Evolutionary conservation across 140 eudicot genomes (phyloP).

Genomic region (Artemisia princeps): DNA sequence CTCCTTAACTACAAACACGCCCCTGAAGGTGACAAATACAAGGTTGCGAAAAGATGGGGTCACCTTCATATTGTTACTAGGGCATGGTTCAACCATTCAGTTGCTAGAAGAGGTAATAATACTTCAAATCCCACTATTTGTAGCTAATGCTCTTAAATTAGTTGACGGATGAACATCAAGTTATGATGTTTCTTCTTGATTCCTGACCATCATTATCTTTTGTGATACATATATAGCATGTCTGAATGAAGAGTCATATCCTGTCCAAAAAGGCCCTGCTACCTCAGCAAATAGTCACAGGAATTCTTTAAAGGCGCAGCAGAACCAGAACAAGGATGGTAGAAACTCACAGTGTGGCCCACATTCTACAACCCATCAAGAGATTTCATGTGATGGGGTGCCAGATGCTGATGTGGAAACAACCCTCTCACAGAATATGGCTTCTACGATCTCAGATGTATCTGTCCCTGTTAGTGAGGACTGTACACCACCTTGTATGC

Average conservation of each 20-base stretch:
- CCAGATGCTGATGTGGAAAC: slow-evolving; percentile 56
- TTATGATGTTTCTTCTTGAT: background rate
- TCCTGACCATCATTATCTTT: slow-evolving; percentile 22
- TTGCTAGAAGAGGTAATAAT: slow-evolving; percentile 76
- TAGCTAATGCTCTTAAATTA: background rate
- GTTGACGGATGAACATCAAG: background rate
- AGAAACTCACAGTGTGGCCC: slow-evolving; percentile 35
- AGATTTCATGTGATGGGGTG: slow-evolving; percentile 35
- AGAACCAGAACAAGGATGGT: slow-evolving; percentile 33
- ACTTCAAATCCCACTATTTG: background rate
- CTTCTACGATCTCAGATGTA: slow-evolving; percentile 39
- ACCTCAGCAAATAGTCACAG: slow-evolving; percentile 36
- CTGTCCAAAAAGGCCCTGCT: slow-evolving; percentile 42
- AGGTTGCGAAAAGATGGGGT: slow-evolving; percentile 90
- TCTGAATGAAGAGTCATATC: slow-evolving; percentile 76
- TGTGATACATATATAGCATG: slow-evolving; percentile 46
- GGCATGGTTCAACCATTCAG: slow-evolving; percentile 79
- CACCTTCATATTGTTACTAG: slow-evolving; percentile 51
- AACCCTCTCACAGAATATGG: slow-evolving; percentile 47
- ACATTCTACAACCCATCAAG: slow-evolving; percentile 38
- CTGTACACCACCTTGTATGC: slow-evolving; percentile 30
- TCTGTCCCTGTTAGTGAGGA: slow-evolving; percentile 36
- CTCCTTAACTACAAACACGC: slow-evolving; percentile 59
- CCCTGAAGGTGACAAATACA: slow-evolving; percentile 95
- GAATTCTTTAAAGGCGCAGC: slow-evolving; percentile 31